Base-by-base conservation (phyloP, 2,329 filamentous ascomycete genomes). In the Fusarium sp. region DNA sequence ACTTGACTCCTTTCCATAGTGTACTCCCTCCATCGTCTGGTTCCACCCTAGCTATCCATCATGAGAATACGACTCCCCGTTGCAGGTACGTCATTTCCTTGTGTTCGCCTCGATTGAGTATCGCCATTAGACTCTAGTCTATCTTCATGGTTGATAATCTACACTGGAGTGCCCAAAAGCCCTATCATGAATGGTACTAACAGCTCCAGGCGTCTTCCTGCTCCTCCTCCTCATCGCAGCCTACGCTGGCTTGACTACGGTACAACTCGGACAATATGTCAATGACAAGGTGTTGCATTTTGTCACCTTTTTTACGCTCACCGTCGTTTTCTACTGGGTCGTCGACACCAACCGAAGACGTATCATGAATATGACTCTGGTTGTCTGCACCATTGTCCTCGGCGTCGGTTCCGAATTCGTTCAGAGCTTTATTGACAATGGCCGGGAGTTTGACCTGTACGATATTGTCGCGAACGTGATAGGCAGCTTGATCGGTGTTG, bases 281-380 rank as follows among this genome's bases (percentile, higher is more conserved):
- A 94, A 97, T 84, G 95, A 98, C 86, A 98, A 99, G 81, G 84
- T 92, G 75, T 87, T 98, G 28, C 96, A 98, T 81, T 86, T 92
- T 74, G 66, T 94, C 61, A 95, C 92, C 74, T 98, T 99, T 84
- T 97, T 98, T 85, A 78, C 93, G 71, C 87, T 99, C 54, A 97
- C 95, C 17, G 81, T 92, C 69, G 83, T 88, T 72, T 98, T 98
- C 86, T 99, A 99, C 88, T 99, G 96, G 94, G 92, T 98, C 77
- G 82, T 98, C 74, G 96, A 99, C 79, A 97, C 94, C 53, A 92
- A 90, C 68, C 92, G 96, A 67, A 91, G 95, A 52, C 92, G 95
- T 72, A 91, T 90, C 20, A 84, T 97, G 49, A 92, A 99, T 80
- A 83, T 97, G 69, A 97, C 95, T 15, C 83, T 98, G 26, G 78